phyloP scores from a whole-genome alignment of 257 asterid genomes.

The Anisodus acutangulus region DNA sequence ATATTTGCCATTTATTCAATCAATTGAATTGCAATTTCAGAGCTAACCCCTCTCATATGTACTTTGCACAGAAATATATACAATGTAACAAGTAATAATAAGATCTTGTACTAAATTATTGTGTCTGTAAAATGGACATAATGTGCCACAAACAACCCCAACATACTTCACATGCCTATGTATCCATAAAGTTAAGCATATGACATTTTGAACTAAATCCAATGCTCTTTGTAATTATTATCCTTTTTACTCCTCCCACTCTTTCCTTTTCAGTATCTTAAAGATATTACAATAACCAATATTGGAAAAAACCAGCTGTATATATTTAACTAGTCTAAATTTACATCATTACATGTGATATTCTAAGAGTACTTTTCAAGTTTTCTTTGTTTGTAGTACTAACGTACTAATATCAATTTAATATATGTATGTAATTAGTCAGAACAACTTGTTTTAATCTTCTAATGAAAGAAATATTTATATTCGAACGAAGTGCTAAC shows the following conservation, averaged over 20 bases:
- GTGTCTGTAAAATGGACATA: conserved; percentile 32
- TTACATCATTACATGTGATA: not conserved
- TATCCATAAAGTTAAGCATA: conserved; percentile 47
- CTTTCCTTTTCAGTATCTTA: conserved; percentile 16
- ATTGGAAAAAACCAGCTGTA: too few relatives aligned
- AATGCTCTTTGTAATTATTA: conserved; percentile 23
- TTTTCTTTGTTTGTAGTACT: not conserved
- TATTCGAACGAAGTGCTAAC: not conserved
- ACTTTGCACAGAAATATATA: not conserved
- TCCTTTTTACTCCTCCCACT: conserved; percentile 24
- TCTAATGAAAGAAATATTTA: not conserved
- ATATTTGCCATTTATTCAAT: not conserved
- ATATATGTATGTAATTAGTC: not conserved
- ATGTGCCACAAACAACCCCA: conserved; percentile 25
- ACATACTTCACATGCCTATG: conserved; percentile 48
- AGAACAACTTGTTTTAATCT: not conserved
- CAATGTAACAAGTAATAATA: not conserved
- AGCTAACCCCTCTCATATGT: not conserved
- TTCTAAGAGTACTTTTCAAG: not conserved
- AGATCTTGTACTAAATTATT: not conserved
- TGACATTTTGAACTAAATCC: conserved; percentile 38
- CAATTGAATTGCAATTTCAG: conserved; percentile 16
- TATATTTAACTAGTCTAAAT: not conserved
- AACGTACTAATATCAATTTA: not conserved
- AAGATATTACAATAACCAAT: not conserved